Evolutionary conservation across 352 stramenopile genomes (phyloP).

Genomic region (Phytophthora macrochlamydospora): DNA sequence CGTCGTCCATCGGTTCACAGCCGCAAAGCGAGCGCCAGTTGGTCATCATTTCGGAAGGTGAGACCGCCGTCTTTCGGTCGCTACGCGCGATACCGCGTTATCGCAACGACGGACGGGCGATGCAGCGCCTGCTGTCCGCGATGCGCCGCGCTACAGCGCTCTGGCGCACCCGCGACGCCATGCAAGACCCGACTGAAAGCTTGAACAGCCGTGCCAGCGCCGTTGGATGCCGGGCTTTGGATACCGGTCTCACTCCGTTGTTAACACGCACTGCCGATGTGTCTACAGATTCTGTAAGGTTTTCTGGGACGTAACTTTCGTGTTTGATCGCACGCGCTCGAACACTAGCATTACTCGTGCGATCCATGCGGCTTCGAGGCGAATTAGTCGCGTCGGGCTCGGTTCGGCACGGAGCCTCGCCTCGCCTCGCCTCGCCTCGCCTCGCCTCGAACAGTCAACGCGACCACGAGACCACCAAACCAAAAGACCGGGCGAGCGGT

Average conservation of each 20-base stretch:
- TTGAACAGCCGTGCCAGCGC: slow-evolving; percentile 1
- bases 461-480: neutral
- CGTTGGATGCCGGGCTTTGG: neutral
- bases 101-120: slow-evolving; percentile 9
- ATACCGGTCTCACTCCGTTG: too few relatives aligned
- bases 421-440: neutral
- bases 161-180: neutral
- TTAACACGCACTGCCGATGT: too few relatives aligned
- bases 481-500: neutral
- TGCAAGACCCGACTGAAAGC: neutral
- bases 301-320: too few relatives aligned
- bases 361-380: neutral
- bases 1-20: slow-evolving; percentile 9
- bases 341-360: too few relatives aligned
- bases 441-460: neutral
- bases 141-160: neutral
- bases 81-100: slow-evolving; percentile 1
- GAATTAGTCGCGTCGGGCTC: slow-evolving; percentile 2
- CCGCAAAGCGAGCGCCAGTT: slow-evolving; percentile 12
- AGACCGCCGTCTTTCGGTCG: slow-evolving; percentile 2
- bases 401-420: neutral
- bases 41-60: slow-evolving; percentile 5
- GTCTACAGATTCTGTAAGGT: too few relatives aligned
- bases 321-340: too few relatives aligned
- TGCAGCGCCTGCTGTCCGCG: slow-evolving; percentile 7